Base-by-base conservation (phyloP, 2,329 filamentous ascomycete genomes). In the Diaporthe sp. region DNA sequence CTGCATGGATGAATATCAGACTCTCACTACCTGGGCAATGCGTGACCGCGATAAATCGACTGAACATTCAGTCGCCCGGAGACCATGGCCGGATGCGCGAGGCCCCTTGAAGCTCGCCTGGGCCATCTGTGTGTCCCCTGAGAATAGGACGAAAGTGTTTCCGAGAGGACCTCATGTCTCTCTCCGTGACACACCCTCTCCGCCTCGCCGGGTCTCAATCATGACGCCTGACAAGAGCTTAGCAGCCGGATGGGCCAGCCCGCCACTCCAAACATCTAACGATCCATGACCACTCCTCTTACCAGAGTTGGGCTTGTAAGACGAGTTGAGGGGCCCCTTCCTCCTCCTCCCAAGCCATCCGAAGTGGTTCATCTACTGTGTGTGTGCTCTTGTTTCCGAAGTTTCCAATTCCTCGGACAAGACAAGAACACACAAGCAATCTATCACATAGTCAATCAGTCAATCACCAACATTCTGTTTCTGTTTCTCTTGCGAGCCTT, bases 341-440 rank as follows among this genome's bases (percentile, higher is more conserved):
- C n/a, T n/a, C n/a, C n/a, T n/a, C n/a, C n/a, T n/a, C 17, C 61
- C 42, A 67, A 19, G 42, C 61, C 42, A 19, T 71, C 69, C 45
- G 69, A 52, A 60, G 40, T 28, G 25, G 9, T 61, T 38, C 33
- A 52, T 64, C 55, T 71, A 35, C 58, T 61, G 19, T n/a, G n/a
- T n/a, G n/a, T n/a, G n/a, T 54, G 58, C 47, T 33, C 28, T 71
- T 71, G 58, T 61, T 61, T 61, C 69, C 69, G 55, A 30, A 33
- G 42, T 71, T 71, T 47, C 68, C 68, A 60, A 60, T 50, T 67
- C 8, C 45, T 52, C 28, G 28, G 42, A 67, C 61, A 66, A 66
- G 61, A 66, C 61, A 50, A 47, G 25, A 42, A 38, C 30, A 35
- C 33, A 25, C 35, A 40, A 60, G 57, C 54, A 22, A 17, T 22